Conservation (phyloP, 2,329 filamentous ascomycete species). For the Mycosphaerelloides madeirae region DNA sequence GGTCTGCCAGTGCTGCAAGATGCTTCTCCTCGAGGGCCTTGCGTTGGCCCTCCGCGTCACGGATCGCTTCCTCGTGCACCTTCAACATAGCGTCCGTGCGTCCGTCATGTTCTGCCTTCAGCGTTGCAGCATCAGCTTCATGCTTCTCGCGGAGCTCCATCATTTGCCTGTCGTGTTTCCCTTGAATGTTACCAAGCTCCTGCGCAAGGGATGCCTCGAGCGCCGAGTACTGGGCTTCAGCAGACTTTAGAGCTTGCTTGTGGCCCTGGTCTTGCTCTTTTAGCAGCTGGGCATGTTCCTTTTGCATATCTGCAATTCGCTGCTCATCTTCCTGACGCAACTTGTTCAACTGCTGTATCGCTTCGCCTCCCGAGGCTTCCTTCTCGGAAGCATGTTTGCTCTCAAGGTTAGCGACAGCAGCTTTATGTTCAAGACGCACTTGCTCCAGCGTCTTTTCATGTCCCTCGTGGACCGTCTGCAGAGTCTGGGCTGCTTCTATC, state of each 20-base stretch:
- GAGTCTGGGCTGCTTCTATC: no score
- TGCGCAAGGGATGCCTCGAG: no score
- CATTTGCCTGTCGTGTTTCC: slow-evolving; percentile 6
- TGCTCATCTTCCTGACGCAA: no score
- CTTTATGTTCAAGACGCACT: neutral
- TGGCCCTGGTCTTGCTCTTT: no score
- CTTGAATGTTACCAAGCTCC: neutral
- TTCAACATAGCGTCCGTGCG: neutral
- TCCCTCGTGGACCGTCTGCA: neutral
- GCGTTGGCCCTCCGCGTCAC: neutral
- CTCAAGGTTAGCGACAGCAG: slow-evolving; percentile 1
- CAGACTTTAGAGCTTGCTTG: no score
- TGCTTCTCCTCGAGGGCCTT: neutral
- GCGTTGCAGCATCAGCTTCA: slow-evolving; percentile 4
- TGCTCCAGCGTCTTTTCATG: neutral
- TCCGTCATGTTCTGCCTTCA: slow-evolving; percentile 4
- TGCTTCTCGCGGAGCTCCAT: slow-evolving; percentile 3
- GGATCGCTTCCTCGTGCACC: neutral
- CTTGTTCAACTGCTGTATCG: no score
- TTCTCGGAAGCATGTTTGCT: slow-evolving; percentile 3
- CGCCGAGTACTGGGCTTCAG: no score
- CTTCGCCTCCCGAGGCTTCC: no score
- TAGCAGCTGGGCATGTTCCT: no score
- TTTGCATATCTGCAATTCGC: no score
- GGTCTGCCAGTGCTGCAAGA: neutral